Evolutionary conservation across 306 rosid genomes (phyloP), one percentile per base, ranked within the genome.

Genomic region (Begonia masoniana): DNA sequence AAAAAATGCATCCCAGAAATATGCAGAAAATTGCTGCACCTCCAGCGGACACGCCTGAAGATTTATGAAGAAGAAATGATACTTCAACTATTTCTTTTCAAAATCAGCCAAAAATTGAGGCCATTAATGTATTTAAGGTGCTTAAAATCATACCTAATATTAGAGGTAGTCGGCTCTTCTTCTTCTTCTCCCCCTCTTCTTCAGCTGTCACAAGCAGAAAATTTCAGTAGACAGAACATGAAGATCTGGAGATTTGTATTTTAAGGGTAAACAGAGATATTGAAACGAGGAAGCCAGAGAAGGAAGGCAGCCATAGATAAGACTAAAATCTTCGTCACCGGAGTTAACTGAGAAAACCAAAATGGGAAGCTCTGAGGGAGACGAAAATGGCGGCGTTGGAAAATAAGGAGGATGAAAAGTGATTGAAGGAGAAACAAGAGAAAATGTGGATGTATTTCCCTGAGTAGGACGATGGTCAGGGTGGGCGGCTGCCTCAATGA

Each of bases 1-100:
- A 73, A 49, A 9, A 68, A n/a, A 41, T 2, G 15, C 49, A 78
- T 45, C 13, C 49, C 15, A 45, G 13, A 3, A 45, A 45, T 5
- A 45, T 4, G 49, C 49, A 10, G 13, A n/a, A 4, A 45, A 45
- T 45, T 8, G 49, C 49, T 8, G 49, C 49, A 10, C 49, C 15
- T 45, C 49, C 49, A 4, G 15, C 13, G 15, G 6, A 12, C 4
- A 45, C 9, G 6, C 49, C 49, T 45, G 6, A 45, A 45, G 13
- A n/a, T 45, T 17, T 10, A n/a, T 10, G 4, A 45, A 45, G 7
- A 13, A 10, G 48, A 10, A 43, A 26, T 6, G 35, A 26, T 45
- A n/a, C 13, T 7, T 45, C 49, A 6, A 12, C 15, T 8, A 12
- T 45, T 11, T 1, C 0, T 6, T 45, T 45, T 45, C 49, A 3